Conservation (phyloP, 2,329 filamentous ascomycete species). For the Orbilia oligospora region DNA sequence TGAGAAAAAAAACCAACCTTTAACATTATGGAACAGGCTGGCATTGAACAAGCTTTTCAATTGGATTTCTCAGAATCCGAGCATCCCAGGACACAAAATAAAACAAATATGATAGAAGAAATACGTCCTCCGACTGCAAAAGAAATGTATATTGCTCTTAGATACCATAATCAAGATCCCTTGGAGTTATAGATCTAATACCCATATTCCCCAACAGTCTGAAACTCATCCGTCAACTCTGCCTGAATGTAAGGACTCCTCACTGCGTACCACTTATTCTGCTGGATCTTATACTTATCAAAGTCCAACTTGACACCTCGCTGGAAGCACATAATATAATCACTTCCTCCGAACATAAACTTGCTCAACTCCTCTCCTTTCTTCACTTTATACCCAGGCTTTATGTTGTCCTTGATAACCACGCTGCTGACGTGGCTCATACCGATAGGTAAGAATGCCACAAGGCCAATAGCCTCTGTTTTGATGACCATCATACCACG, state of each 20-base stretch:
- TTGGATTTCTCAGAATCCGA: too few relatives aligned
- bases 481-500: constrained; percentile 68
- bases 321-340: constrained; percentile 68
- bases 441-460: constrained; percentile 69
- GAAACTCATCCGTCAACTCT: constrained; percentile 13
- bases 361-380: constrained; percentile 69
- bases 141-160: too few relatives aligned
- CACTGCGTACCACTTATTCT: constrained; percentile 34
- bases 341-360: constrained; percentile 69
- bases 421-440: constrained; percentile 70
- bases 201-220: constrained; percentile 18
- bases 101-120: too few relatives aligned
- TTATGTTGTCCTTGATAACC: constrained; percentile 63
- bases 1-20: too few relatives aligned
- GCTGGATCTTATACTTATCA: constrained; percentile 16
- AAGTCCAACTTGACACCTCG: constrained; percentile 61
- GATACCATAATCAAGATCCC: too few relatives aligned
- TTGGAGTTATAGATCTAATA: constrained; percentile 8
- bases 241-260: constrained; percentile 37
- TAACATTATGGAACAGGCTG: background rate
- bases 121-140: too few relatives aligned
- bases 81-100: too few relatives aligned
- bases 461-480: constrained; percentile 65
- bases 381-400: constrained; percentile 61
- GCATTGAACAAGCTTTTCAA: too few relatives aligned